Conservation (phyloP, 78 protist genomes). For the Guillardia theta region DNA sequence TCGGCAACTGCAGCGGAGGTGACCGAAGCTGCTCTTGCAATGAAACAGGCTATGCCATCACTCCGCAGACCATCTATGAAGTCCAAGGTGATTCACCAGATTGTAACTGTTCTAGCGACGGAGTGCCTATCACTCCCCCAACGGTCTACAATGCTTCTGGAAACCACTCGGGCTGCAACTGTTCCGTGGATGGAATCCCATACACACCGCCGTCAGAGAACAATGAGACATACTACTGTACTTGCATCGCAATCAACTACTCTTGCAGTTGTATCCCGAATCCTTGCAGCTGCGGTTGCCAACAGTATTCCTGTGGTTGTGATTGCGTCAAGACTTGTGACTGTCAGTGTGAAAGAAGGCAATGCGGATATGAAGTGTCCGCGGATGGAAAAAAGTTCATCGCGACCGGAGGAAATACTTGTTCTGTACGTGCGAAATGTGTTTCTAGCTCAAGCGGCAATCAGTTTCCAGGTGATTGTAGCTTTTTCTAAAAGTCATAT, state of each 20-base stretch:
- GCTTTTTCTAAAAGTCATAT: no score
- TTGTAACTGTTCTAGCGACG: background rate
- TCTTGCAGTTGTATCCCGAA: background rate
- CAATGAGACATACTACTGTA: background rate
- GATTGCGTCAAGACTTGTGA: background rate
- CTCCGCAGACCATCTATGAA: background rate
- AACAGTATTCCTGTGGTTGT: background rate
- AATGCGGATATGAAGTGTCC: background rate
- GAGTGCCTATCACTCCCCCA: background rate
- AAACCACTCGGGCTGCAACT: background rate
- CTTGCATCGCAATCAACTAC: background rate
- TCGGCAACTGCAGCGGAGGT: slow-evolving; percentile 5
- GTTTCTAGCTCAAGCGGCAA: no score
- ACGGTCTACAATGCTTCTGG: background rate
- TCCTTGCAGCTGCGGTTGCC: background rate
- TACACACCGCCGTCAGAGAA: background rate
- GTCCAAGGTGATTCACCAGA: background rate
- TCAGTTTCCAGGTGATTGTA: no score
- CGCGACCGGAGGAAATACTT: background rate
- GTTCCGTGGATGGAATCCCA: background rate
- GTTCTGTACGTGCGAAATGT: background rate
- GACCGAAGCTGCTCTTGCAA: background rate
- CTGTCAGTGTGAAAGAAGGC: background rate
- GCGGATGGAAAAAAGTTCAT: background rate
- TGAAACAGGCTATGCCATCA: background rate